Evolutionary conservation across 805 yeast genomes (phyloP).

Genomic region (Cyberlindnera subsufficiens): DNA sequence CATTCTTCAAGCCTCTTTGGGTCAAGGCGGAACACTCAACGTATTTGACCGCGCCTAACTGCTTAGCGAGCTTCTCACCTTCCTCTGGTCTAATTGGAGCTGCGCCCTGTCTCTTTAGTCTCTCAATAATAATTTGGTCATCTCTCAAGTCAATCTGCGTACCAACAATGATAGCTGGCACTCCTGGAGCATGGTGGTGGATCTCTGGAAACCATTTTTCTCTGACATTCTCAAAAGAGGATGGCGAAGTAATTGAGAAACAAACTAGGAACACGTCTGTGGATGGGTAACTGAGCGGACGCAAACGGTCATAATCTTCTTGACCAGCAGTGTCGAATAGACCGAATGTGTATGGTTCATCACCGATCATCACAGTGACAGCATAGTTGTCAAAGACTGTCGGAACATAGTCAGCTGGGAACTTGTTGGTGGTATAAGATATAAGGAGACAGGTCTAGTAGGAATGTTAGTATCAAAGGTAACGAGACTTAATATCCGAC

Average conservation of each 20-base stretch:
- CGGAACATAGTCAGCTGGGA: conserved; percentile 97
- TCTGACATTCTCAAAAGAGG: conserved; percentile 93
- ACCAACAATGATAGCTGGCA: conserved; percentile 94
- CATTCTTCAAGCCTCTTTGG: conserved; percentile 93
- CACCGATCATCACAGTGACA: conserved; percentile 93
- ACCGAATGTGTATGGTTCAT: conserved; percentile 97
- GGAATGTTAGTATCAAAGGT: conserved; percentile 1
- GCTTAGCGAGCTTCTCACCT: conserved; percentile 92
- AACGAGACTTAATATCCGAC: not conserved
- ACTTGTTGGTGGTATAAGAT: conserved; percentile 93
- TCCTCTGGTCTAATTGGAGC: conserved; percentile 79
- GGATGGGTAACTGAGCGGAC: conserved; percentile 95
- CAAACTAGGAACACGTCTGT: conserved; percentile 96
- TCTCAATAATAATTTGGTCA: conserved; percentile 85
- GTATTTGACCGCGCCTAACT: conserved; percentile 90
- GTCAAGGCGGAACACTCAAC: conserved; percentile 98
- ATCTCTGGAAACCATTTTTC: conserved; percentile 99
- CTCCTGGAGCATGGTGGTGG: conserved; percentile 97
- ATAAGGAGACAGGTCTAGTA: conserved; percentile 78
- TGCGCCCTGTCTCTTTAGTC: conserved; percentile 85
- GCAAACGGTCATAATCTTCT: conserved; percentile 95
- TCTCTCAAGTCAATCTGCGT: conserved; percentile 94
- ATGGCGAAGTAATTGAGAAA: conserved; percentile 94
- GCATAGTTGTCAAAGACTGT: conserved; percentile 97
- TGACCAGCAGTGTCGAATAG: conserved; percentile 98